A percentile compares a stretch with the other conserved stretches of the same genome.
Conservation (phyloP, 129 eudicot species). For the Chrysanthemum lavandulifolium region DNA sequence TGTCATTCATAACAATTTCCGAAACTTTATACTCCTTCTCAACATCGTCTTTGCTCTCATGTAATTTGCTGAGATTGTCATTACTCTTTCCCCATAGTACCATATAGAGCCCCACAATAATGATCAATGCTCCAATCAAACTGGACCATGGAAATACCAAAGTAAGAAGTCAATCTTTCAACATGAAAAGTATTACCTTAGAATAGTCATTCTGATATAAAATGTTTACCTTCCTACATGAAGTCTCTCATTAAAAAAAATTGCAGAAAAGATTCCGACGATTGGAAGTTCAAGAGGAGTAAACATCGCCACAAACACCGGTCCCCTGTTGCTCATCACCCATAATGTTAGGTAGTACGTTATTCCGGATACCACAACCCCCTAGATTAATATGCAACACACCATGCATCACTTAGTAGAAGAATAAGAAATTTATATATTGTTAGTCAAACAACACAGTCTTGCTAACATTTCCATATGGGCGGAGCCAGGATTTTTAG, state of each 20-base stretch:
- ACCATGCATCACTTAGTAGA: not conserved
- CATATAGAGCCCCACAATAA: slow-evolving; percentile 32
- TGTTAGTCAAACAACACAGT: not conserved
- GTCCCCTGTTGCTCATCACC: slow-evolving; percentile 30
- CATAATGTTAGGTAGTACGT: slow-evolving; percentile 23
- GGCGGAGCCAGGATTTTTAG: too few relatives aligned
- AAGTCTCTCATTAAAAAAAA: slow-evolving; percentile 28
- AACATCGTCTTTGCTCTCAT: too few relatives aligned
- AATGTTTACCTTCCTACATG: slow-evolving; percentile 26
- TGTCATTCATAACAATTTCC: too few relatives aligned
- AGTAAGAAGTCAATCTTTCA: not conserved
- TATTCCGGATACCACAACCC: slow-evolving; percentile 26
- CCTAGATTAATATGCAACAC: not conserved
- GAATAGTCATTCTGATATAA: not conserved
- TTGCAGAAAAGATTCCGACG: slow-evolving; percentile 28
- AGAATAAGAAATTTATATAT: not conserved
- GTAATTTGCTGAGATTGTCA: not conserved
- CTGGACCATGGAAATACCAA: not conserved
- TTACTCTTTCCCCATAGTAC: slow-evolving; percentile 34
- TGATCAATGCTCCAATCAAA: slow-evolving; percentile 31
- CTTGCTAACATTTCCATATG: not conserved
- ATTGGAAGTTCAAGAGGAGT: slow-evolving; percentile 27
- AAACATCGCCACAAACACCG: slow-evolving; percentile 32
- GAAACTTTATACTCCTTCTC: too few relatives aligned
- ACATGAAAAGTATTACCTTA: not conserved